Conservation (phyloP, 495 filamentous ascomycete genomes). For the Talaromyces thailandensis region DNA sequence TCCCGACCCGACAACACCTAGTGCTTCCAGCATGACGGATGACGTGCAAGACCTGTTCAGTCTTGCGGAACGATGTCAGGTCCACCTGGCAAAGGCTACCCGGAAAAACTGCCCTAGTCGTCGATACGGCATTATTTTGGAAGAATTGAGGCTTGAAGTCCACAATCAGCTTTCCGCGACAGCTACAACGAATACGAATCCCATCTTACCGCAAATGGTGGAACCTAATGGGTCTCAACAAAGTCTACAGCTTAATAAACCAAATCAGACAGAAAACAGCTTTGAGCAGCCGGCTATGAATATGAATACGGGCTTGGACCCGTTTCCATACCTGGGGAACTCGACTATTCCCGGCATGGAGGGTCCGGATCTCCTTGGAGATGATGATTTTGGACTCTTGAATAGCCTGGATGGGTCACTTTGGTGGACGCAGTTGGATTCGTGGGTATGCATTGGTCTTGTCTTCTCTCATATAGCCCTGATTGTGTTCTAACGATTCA, state of each 20-base stretch:
- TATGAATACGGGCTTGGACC: constrained; percentile 10
- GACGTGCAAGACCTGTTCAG: constrained; percentile 22
- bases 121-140: constrained; percentile 42
- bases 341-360: background rate
- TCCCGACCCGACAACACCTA: constrained; percentile 11
- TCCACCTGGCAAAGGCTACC: constrained; percentile 39
- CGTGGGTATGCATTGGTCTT: constrained; percentile 18
- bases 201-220: background rate
- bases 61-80: constrained; percentile 37
- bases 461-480: background rate
- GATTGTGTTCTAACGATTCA: background rate
- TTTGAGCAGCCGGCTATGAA: constrained; percentile 4
- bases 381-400: constrained; percentile 18
- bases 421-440: constrained; percentile 29
- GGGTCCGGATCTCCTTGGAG: background rate
- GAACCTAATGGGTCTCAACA: background rate
- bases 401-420: constrained; percentile 23
- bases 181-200: constrained; percentile 11
- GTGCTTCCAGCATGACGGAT: constrained; percentile 14
- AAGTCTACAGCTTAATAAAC: constrained; percentile 8
- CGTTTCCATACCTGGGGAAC: constrained; percentile 7
- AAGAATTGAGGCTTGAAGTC: constrained; percentile 35
- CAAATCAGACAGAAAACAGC: constrained; percentile 1
- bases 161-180: constrained; percentile 23
- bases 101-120: constrained; percentile 42